Conservation (phyloP, 169 alveolate species). For the Plasmodium adleri region DNA sequence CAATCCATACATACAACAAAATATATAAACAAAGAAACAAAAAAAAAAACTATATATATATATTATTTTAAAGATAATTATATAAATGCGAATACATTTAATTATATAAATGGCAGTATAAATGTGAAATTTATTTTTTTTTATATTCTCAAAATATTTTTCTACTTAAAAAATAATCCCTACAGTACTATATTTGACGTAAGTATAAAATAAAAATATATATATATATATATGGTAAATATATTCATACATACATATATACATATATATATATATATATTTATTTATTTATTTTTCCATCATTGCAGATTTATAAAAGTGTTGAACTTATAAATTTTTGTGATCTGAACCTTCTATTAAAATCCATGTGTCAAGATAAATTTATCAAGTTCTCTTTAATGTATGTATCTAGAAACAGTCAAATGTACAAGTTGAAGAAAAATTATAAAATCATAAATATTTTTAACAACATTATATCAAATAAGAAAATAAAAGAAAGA, state of each 20-base stretch:
- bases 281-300: not conserved
- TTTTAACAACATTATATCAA: slow-evolving; percentile 22
- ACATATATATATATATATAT: not conserved
- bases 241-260: not conserved
- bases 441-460: slow-evolving; percentile 52
- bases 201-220: slow-evolving; percentile 2
- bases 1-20: not conserved
- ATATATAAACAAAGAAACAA: not conserved
- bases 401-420: slow-evolving; percentile 53
- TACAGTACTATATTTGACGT: slow-evolving; percentile 71
- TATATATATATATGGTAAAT: too few relatives aligned
- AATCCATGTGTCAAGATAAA: slow-evolving; percentile 59
- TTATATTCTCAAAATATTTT: slow-evolving; percentile 47
- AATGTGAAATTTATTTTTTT: slow-evolving; percentile 65
- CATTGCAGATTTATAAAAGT: slow-evolving; percentile 48
- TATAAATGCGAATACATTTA: slow-evolving; percentile 44
- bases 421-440: slow-evolving; percentile 59
- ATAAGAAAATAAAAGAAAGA: slow-evolving; percentile 10
- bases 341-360: slow-evolving; percentile 42
- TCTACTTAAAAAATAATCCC: slow-evolving; percentile 56
- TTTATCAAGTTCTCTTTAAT: slow-evolving; percentile 54
- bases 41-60: slow-evolving; percentile 8
- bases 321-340: slow-evolving; percentile 50
- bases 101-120: slow-evolving; percentile 48
- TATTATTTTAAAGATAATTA: slow-evolving; percentile 62